Evolutionary conservation across 2,329 filamentous ascomycete genomes (phyloP), one percentile per base, ranked within the genome.

Genomic region (Calonectria multiphialidica): DNA sequence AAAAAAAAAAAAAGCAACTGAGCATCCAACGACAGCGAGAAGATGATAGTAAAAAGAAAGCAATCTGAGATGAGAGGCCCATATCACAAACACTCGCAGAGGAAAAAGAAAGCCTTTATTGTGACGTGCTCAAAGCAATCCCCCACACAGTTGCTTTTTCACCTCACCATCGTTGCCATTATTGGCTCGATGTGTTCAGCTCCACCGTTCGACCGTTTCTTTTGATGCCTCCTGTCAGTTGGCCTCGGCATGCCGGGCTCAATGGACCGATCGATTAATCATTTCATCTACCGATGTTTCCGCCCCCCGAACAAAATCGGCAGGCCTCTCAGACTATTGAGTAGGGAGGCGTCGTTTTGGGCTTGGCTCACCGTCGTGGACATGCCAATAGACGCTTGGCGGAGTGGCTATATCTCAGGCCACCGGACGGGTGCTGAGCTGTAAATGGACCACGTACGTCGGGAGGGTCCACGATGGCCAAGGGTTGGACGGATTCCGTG

Each of bases 381-480:
- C 66, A 68, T 53, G 25, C 55, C 57, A 40, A 47, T 53, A 44
- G 50, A 25, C 53, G 63, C 68, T 71, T 66, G 68, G 62, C 63
- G 63, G 68, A 66, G 47, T 47, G n/a, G 45, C 61, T 62, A 16
- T 66, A 47, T 66, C 53, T 53, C 42, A 53, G 49, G 37, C 67
- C 42, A 49, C 23, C 42, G 30, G 45, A 21, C 23, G 23, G 23
- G 25, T 57, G 30, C 23, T 55, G 53, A 45, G 45, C 67, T 35
- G 59, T 53, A 59, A 64, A 33, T 33, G 59, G 37, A 37, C 47
- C 35, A 49, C 50, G 62, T 44, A 57, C 53, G 21, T 55, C 21
- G 40, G 44, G 21, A 62, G 57, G 57, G 47, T 15, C 57, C 59
- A 55, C 47, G 59, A 47, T 30, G 25, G 37, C 37, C 40, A 42